Evolutionary conservation across 192 early-diverging fungal species (phyloP).

Genomic region (Umbelopsis sp.): DNA sequence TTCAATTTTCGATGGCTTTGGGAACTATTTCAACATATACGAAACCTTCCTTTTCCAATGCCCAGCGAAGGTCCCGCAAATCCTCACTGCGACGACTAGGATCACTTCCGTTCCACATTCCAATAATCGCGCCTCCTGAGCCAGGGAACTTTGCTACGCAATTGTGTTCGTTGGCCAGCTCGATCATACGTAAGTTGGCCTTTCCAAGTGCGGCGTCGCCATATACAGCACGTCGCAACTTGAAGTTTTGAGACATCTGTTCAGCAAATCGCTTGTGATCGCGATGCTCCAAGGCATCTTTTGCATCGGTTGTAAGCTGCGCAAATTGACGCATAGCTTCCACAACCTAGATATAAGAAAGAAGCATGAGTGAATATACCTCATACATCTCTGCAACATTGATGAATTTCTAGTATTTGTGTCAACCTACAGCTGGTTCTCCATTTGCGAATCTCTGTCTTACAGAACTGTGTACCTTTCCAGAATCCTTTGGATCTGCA

Average conservation of each 20-base stretch:
- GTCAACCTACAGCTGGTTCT: conserved; percentile 53
- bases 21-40: conserved; percentile 36
- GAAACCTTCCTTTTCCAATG: conserved; percentile 45
- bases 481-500: conserved; percentile 54
- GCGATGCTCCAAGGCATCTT: conserved; percentile 26
- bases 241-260: conserved; percentile 62
- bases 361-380: not conserved
- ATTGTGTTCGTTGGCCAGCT: conserved; percentile 41
- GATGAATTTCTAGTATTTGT: too few relatives aligned
- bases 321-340: conserved; percentile 57
- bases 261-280: conserved; percentile 42
- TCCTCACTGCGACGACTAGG: not conserved
- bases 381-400: too few relatives aligned
- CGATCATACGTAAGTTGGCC: conserved; percentile 53
- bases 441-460: conserved; percentile 50
- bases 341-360: conserved; percentile 38
- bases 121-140: conserved; percentile 61
- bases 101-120: conserved; percentile 47
- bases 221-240: conserved; percentile 47
- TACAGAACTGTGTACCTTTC: conserved; percentile 59
- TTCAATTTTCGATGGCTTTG: not conserved
- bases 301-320: conserved; percentile 37
- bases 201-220: conserved; percentile 53
- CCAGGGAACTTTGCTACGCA: conserved; percentile 63
- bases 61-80: conserved; percentile 27